Base-by-base conservation (phyloP, 2,329 filamentous ascomycete genomes). In the Endoconidiophora laricicola region DNA sequence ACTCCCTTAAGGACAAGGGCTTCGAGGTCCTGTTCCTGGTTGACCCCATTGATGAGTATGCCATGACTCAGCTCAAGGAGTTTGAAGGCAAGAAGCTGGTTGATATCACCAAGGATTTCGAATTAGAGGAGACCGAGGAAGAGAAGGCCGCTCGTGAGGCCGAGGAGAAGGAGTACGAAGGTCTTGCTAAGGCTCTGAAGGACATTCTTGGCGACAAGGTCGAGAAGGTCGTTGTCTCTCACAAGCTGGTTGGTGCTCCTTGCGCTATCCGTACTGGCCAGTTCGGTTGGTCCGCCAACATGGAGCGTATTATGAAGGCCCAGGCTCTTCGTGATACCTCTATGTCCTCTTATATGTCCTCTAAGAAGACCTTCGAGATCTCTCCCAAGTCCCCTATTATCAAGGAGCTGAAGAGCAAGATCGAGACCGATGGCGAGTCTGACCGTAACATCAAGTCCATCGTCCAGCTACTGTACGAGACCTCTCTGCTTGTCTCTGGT, bases 291-390 rank as follows among this genome's bases (percentile, higher is more conserved):
- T 96, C 90, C 52, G 91, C 91, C 66, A 98, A 98, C 81, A 98
- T 98, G 91, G 91, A 98, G 80, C 91, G 91, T 77, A 98, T 98
- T 81, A 98, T 98, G 91, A 98, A 98, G 83, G 91, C 91, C 24
- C 91, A 98, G 78, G 91, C 91, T 64, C 90, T 98, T 63, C 91
- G 91, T 74, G 91, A 98, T 74, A 98, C 91, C 60, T 95, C 88
- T 63, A 98, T 98, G 91, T 86, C 79, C 72, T 94, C 86, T 62
- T 98, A 98, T 85, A 98, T 98, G 91, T 93, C 86, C 58, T 96
- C 90, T 67, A 98, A 98, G 88, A 98, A 98, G 86, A 98, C 91
- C 29, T 96, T 98, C 60, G 91, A 98, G 77, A 96, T 98, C 71
- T 96, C 91, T n/a, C 91, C 91, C 69, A 90, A 91, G 78, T 94